Conservation (phyloP, 2,329 filamentous ascomycete genomes). For the Aureobasidium uvarum region DNA sequence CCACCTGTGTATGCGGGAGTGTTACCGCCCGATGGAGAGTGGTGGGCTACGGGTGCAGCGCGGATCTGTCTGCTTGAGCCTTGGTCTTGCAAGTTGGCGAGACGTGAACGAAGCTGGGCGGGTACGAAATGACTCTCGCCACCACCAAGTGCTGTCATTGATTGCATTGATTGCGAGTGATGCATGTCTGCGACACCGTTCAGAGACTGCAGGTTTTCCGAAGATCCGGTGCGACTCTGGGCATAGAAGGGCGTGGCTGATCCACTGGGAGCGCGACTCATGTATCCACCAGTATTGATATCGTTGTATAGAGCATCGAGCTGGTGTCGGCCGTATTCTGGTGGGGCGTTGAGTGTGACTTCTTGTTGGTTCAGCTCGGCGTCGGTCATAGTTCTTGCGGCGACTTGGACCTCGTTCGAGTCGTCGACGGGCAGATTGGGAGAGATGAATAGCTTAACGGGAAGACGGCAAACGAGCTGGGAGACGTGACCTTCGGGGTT, state of each 20-base stretch:
- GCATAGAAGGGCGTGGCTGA: constrained; percentile 77
- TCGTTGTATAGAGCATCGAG: constrained; percentile 90
- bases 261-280: constrained; percentile 49
- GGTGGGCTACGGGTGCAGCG: constrained; percentile 30
- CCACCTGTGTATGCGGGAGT: constrained; percentile 31
- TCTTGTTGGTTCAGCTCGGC: constrained; percentile 52
- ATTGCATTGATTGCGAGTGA: constrained; percentile 46
- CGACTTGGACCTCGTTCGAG: constrained; percentile 70
- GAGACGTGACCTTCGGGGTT: constrained; percentile 95
- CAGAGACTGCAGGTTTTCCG: constrained; percentile 71
- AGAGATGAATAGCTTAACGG: constrained; percentile 92
- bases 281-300: constrained; percentile 75
- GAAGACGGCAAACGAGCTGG: constrained; percentile 86
- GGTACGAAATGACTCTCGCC: constrained; percentile 52
- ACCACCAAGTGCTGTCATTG: constrained; percentile 51
- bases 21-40: constrained; percentile 37
- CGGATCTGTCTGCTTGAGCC: constrained; percentile 36
- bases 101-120: constrained; percentile 67
- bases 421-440: constrained; percentile 88
- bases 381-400: constrained; percentile 43
- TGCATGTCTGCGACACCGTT: constrained; percentile 51
- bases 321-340: constrained; percentile 84
- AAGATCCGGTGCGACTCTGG: constrained; percentile 68
- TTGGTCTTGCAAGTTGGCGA: constrained; percentile 53
- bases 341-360: constrained; percentile 71